These are phyloP conservation scores for Kodamaea fukazawae DNA, from an alignment of 805 yeast species.

Conservation along the genomic window DNA sequence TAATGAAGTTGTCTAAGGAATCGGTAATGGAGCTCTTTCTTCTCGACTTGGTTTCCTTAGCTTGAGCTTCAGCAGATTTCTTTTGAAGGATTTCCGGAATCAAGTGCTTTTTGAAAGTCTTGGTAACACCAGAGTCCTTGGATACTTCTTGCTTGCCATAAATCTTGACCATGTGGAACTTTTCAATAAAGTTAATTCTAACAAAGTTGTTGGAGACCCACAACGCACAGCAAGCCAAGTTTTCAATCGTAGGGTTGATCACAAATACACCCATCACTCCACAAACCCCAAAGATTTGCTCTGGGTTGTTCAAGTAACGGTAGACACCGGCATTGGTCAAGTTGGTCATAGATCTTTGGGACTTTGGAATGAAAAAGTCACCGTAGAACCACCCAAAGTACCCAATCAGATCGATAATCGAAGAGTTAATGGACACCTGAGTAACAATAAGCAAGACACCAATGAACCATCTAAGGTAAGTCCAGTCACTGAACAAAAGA, in stretches of 20 bases:
- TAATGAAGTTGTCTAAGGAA: slow-evolving; percentile 46
- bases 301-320: slow-evolving; percentile 80
- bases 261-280: slow-evolving; percentile 77
- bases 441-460: slow-evolving; percentile 55
- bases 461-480: slow-evolving; percentile 52
- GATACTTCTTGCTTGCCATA: slow-evolving; percentile 65
- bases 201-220: slow-evolving; percentile 68
- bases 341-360: slow-evolving; percentile 37
- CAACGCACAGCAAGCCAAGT: slow-evolving; percentile 47
- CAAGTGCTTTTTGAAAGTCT: slow-evolving; percentile 41
- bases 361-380: slow-evolving; percentile 68
- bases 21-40: slow-evolving; percentile 40
- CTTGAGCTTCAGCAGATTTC: slow-evolving; percentile 22
- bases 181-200: slow-evolving; percentile 72
- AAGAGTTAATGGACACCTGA: slow-evolving; percentile 67
- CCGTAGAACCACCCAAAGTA: slow-evolving; percentile 91
- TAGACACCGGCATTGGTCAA: slow-evolving; percentile 78
- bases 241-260: slow-evolving; percentile 50
- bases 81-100: slow-evolving; percentile 38
- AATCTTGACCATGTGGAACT: slow-evolving; percentile 71
- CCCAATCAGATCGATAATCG: slow-evolving; percentile 69
- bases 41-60: slow-evolving; percentile 17
- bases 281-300: slow-evolving; percentile 71
- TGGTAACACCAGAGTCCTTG: slow-evolving; percentile 51
- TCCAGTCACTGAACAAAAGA: slow-evolving; percentile 33